Evolutionary conservation across 192 early-diverging fungal genomes (phyloP).

Genomic region (Dissophora ornata): DNA sequence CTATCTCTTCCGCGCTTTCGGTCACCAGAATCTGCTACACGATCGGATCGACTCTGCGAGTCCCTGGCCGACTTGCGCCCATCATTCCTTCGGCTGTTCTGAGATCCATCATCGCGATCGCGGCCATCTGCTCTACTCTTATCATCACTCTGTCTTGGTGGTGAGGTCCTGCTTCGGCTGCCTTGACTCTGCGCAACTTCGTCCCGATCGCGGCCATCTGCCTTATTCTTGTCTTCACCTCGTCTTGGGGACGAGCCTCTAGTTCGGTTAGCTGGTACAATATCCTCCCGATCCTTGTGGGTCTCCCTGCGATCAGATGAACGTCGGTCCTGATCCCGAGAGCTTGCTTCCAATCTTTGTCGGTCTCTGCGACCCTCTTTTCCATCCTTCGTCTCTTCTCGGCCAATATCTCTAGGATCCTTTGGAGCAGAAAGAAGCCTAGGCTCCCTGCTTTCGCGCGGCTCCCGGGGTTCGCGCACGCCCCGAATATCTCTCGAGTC

Average conservation of each 20-base stretch:
- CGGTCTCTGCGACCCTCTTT: conserved; percentile 26
- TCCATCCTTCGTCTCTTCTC: conserved; percentile 8
- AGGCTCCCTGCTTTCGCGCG: conserved; percentile 8
- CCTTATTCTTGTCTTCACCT: conserved; percentile 4
- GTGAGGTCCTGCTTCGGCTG: not conserved
- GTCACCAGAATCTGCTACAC: conserved; percentile 22
- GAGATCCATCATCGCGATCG: not conserved
- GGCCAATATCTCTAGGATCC: conserved; percentile 2
- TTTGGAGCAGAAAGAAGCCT: conserved; percentile 5
- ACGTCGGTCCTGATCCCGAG: conserved; percentile 26
- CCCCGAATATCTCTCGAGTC: conserved; percentile 19
- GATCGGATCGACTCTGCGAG: conserved; percentile 21
- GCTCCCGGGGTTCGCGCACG: conserved; percentile 10
- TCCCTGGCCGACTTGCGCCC: conserved; percentile 15
- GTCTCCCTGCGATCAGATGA: conserved; percentile 11
- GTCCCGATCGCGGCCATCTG: conserved; percentile 20
- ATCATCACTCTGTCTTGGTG: conserved; percentile 5
- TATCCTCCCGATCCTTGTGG: conserved; percentile 18
- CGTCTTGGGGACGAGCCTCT: conserved; percentile 16
- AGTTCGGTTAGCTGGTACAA: conserved; percentile 1
- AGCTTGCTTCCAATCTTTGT: not conserved
- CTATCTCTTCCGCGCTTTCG: conserved; percentile 38
- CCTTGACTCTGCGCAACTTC: not conserved
- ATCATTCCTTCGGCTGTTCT: not conserved
- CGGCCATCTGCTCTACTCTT: conserved; percentile 1